Base-by-base conservation (phyloP, 768 basidiomycete genomes). In the Panus rudis region DNA sequence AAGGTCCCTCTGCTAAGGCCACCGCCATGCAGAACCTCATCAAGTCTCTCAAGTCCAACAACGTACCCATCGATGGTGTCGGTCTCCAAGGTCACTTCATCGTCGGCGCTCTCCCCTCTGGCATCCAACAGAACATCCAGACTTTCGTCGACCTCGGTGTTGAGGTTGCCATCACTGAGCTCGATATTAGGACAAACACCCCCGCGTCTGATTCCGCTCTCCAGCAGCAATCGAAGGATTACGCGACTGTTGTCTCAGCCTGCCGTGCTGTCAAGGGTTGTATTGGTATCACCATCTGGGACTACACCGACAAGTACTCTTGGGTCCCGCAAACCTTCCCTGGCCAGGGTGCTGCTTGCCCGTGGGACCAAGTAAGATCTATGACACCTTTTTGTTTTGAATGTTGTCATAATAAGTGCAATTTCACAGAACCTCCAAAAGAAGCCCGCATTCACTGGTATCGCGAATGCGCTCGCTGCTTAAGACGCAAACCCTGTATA, bases 101-200 rank as follows among this genome's bases (percentile, higher is more conserved):
- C 55, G 72, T 80, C 32, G 79, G 78, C 14, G 50, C 70, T 41
- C 66, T 81, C 13, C 74, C 77, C 1, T 58, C 68, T 2, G 51
- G 56, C 5, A 55, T 82, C 31, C 63, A 70, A 38, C 56, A 64
- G 3, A 74, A 76, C 46, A 61, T 81, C 44, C 52, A 70, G 41
- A 64, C 70, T 38, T 74, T 83, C 53, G 67, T 72, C 23, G 70
- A 68, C 8, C 70, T 79, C 31, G 79, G 81, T 12, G 66, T 84
- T 39, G 81, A 82, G 46, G 73, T 81, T 24, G 80, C 79, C n/a
- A 73, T 82, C 50, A 84, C 81, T 3, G 81, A 82, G 56, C 70
- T 84, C 35, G 81, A 83, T 52, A 75, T 76, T 51, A 68, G 81
- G 35, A 79, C 79, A 69, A 71, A 68, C 10, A 64, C 77, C 16